A percentile compares a stretch with the other conserved stretches of the same genome.
phyloP scores from a whole-genome alignment of 345 rosid genomes.

The Eucalyptus curtisii region DNA sequence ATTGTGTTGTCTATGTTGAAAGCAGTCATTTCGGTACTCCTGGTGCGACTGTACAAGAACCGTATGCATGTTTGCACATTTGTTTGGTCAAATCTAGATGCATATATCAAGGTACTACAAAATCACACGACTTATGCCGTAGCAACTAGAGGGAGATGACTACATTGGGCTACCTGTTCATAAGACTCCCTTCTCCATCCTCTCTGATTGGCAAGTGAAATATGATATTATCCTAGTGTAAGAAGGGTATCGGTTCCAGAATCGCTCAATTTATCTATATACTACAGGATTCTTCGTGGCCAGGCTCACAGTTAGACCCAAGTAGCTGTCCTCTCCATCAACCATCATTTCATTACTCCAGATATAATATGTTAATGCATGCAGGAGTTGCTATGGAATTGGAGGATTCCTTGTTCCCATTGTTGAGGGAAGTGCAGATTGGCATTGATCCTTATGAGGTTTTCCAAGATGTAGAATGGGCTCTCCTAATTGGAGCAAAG shows the following conservation, averaged over 20 bases:
- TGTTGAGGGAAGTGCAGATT: constrained; percentile 86
- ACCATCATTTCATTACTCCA: background rate
- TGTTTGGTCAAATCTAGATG: background rate
- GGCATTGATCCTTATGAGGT: constrained; percentile 77
- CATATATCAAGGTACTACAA: background rate
- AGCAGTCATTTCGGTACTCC: background rate
- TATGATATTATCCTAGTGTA: background rate
- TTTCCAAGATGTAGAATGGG: constrained; percentile 95
- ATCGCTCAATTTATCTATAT: background rate
- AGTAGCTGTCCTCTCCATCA: background rate
- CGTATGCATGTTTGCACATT: background rate
- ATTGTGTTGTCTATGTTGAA: background rate
- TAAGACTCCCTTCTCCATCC: background rate
- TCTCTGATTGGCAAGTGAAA: background rate
- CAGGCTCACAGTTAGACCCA: background rate
- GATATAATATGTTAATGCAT: background rate
- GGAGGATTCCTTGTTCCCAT: constrained; percentile 92
- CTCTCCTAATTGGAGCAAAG: constrained; percentile 93
- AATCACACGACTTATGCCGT: background rate
- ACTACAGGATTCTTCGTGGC: background rate
- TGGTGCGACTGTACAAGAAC: background rate
- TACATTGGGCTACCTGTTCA: background rate
- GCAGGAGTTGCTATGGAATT: constrained; percentile 98
- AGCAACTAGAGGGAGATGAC: background rate
- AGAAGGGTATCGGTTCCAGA: background rate